Base-by-base conservation (phyloP, 2,329 filamentous ascomycete genomes). In the Aspergillus fischeri region DNA sequence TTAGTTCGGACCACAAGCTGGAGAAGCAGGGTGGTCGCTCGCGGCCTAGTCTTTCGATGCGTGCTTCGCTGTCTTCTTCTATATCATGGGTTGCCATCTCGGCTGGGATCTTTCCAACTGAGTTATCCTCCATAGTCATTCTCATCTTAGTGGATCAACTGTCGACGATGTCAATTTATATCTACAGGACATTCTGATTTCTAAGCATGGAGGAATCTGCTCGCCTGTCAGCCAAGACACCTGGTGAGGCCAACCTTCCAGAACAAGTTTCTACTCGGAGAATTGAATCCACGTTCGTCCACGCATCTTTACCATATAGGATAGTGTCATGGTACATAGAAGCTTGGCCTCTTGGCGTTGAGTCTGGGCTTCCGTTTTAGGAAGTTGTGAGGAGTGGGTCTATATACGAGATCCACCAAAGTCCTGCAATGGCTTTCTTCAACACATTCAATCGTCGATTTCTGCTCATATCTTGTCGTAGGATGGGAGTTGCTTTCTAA, bases 21-120 rank as follows among this genome's bases (percentile, higher is more conserved):
- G 70, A 68, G 67, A 90, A 87, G 42, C 75, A 74, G 4, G 78
- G 74, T 1, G 87, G 87, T 3, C 87, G 78, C 65, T 86, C 78
- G 54, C 86, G 80, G 49, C 86, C 87, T 1, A 90, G 76, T 17
- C 79, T 77, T 64, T 89, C 84, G 49, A 89, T 25, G 57, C 53
- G 49, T 59, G 57, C 8, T 51, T 53, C 47, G 55, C 55, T 54
- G 25, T 28, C 27, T 55, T 54, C 28, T 49, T 53, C 44, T n/a
- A 27, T n/a, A 49, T 38, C 17, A 42, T 55, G 27, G 50, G 59
- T 56, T 53, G 55, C 56, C 52, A 38, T 49, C 4, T 17, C 5
- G 3, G 41, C 42, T 53, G 35, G 48, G 24, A 51, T 29, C 8
- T 29, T 38, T 38, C 0, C 0, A 7, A n/a, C 32, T 7, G 32